A percentile compares a stretch with the other conserved stretches of the same genome.
These are phyloP conservation scores for Panicum virgatum DNA, from an alignment of 202 grass and related monocot species.

Conservation along the genomic window DNA sequence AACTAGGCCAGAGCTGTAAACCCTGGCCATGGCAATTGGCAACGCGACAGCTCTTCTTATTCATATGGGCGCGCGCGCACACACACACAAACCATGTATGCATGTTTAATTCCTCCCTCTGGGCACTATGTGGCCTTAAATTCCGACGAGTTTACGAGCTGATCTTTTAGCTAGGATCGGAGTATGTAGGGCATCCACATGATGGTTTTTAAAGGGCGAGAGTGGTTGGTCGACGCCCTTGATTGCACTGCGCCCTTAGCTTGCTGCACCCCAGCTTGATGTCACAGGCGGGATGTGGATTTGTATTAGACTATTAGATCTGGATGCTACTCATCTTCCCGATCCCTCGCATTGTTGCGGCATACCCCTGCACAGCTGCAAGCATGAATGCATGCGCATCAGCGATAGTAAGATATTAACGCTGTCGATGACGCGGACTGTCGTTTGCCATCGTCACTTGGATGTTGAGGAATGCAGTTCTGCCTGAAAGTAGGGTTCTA, in stretches of 20 bases:
- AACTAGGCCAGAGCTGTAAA: slow-evolving; percentile 31
- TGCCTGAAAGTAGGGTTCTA: slow-evolving; percentile 19
- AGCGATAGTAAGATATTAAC: neutral
- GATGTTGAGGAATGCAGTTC: slow-evolving; percentile 36
- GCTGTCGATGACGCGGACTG: neutral
- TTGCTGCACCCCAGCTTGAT: neutral
- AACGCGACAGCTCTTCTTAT: slow-evolving; percentile 36
- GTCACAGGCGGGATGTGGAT: no score
- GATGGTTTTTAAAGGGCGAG: slow-evolving; percentile 3
- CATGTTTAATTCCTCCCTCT: slow-evolving; percentile 27
- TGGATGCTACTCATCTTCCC: neutral
- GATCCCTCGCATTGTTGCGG: neutral
- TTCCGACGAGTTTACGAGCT: slow-evolving; percentile 50
- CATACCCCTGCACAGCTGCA: slow-evolving; percentile 21
- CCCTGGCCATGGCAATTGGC: neutral
- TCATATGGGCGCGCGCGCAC: slow-evolving; percentile 44
- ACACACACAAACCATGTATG: neutral
- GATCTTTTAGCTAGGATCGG: slow-evolving; percentile 47
- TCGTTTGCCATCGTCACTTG: neutral
- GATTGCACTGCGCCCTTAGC: slow-evolving; percentile 13
- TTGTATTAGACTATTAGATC: neutral
- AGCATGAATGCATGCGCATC: neutral
- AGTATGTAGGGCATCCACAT: neutral
- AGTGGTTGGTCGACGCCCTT: slow-evolving; percentile 48
- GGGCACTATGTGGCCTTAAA: slow-evolving; percentile 45